A percentile compares a stretch with the other conserved stretches of the same genome.
Evolutionary conservation across 1,284 basidiomycete species (phyloP).

Genomic region (Mycosarcoma mackinlayi): DNA sequence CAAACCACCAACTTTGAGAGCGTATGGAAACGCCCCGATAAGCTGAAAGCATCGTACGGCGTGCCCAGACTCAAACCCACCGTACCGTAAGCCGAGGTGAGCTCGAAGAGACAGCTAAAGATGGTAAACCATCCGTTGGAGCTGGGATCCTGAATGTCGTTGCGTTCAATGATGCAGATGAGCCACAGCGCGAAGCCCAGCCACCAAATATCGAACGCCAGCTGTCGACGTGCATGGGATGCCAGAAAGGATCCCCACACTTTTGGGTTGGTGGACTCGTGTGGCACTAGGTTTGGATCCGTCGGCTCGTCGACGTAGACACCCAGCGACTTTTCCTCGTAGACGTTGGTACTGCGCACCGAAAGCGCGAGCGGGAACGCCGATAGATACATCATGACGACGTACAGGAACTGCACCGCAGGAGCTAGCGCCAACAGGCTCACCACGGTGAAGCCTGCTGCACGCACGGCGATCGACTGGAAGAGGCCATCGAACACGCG

Average conservation of each 20-base stretch:
- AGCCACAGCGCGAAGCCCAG: slow-evolving; percentile 67
- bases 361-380: slow-evolving; percentile 74
- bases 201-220: slow-evolving; percentile 76
- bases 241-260: slow-evolving; percentile 82
- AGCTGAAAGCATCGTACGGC: slow-evolving; percentile 74
- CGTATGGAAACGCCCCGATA: slow-evolving; percentile 80
- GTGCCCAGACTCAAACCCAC: slow-evolving; percentile 75
- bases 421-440: slow-evolving; percentile 79
- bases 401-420: slow-evolving; percentile 85
- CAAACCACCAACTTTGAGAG: slow-evolving; percentile 85
- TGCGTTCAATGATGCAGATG: slow-evolving; percentile 65
- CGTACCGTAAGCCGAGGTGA: slow-evolving; percentile 78
- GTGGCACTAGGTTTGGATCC: slow-evolving; percentile 10
- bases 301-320: slow-evolving; percentile 48
- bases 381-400: slow-evolving; percentile 73
- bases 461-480: slow-evolving; percentile 77
- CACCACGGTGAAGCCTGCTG: slow-evolving; percentile 86
- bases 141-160: slow-evolving; percentile 56
- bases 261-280: slow-evolving; percentile 59
- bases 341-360: slow-evolving; percentile 97
- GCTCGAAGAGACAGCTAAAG: slow-evolving; percentile 78
- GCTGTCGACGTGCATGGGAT: slow-evolving; percentile 83
- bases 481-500: slow-evolving; percentile 68
- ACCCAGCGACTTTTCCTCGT: slow-evolving; percentile 78
- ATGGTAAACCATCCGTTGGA: slow-evolving; percentile 62